These are phyloP conservation scores for Serendipita sp. DNA, from an alignment of 768 basidiomycete species.

Conservation along the genomic window DNA sequence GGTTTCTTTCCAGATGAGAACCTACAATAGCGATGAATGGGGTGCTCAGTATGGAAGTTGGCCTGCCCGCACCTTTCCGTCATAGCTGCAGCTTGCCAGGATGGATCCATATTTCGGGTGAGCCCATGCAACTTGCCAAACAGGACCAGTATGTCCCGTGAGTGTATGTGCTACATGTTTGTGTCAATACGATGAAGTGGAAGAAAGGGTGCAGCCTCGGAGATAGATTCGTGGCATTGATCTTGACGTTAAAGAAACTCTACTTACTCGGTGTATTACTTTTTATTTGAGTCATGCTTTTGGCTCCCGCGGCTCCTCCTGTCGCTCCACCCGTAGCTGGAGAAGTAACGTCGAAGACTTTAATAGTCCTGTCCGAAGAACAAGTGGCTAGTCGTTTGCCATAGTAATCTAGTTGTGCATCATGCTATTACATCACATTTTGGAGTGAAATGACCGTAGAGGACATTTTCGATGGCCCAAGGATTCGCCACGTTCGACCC, in stretches of 20 bases:
- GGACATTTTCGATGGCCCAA: neutral
- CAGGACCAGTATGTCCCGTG: conserved; percentile 77
- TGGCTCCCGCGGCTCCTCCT: conserved; percentile 62
- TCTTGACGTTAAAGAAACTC: neutral
- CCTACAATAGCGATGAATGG: neutral
- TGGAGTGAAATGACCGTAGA: neutral
- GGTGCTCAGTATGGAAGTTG: neutral
- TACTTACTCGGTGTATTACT: conserved; percentile 21
- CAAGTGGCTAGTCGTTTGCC: conserved; percentile 94
- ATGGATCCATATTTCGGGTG: conserved; percentile 96
- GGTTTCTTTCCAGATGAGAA: conserved; percentile 75
- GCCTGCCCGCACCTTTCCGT: conserved; percentile 55
- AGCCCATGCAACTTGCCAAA: conserved; percentile 98
- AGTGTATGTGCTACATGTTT: conserved; percentile 18
- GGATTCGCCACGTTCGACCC: neutral
- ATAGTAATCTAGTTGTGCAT: conserved; percentile 96
- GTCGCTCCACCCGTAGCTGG: conserved; percentile 21
- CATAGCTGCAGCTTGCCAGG: conserved; percentile 95
- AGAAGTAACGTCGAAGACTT: conserved; percentile 66
- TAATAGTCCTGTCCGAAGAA: conserved; percentile 87
- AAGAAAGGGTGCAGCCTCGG: too few species aligned
- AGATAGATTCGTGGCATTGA: too few species aligned
- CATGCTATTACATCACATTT: conserved; percentile 45
- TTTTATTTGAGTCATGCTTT: conserved; percentile 49
- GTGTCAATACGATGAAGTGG: too few species aligned